phyloP scores from a whole-genome alignment of 306 rosid genomes.

The Hippophae tibetana region DNA sequence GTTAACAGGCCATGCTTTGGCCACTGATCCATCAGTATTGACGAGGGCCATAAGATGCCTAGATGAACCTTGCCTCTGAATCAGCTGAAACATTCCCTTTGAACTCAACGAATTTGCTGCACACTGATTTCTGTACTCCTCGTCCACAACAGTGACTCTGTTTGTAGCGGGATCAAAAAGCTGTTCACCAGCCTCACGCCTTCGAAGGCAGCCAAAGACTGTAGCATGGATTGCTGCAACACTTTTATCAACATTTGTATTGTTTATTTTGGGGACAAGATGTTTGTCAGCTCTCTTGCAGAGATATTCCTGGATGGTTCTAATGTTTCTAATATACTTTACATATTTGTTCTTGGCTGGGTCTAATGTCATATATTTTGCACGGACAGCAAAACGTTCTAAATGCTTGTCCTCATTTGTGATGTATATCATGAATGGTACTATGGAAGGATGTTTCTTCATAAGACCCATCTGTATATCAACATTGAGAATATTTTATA shows the following conservation, averaged over 20 bases:
- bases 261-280: constrained; percentile 95
- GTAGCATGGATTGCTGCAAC: constrained; percentile 98
- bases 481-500: constrained; percentile 8
- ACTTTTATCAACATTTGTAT: constrained; percentile 95
- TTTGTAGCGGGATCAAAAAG: constrained; percentile 67
- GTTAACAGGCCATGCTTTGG: constrained; percentile 95
- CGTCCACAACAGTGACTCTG: constrained; percentile 70
- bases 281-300: constrained; percentile 96
- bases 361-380: constrained; percentile 93
- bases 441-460: constrained; percentile 92
- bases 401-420: constrained; percentile 87
- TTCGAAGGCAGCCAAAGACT: constrained; percentile 85
- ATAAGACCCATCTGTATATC: constrained; percentile 84
- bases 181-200: constrained; percentile 78
- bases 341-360: constrained; percentile 95
- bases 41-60: constrained; percentile 84
- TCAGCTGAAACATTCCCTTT: constrained; percentile 92
- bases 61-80: constrained; percentile 86
- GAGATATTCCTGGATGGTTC: constrained; percentile 93
- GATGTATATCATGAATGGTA: constrained; percentile 92
- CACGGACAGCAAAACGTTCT: constrained; percentile 98
- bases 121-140: constrained; percentile 88
- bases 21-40: constrained; percentile 87
- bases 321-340: constrained; percentile 86
- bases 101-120: constrained; percentile 82